A percentile compares a stretch with the other conserved stretches of the same genome.
These are phyloP conservation scores for Pulchroboletus neoregius DNA, from an alignment of 1,284 basidiomycete species.

Conservation along the genomic window DNA sequence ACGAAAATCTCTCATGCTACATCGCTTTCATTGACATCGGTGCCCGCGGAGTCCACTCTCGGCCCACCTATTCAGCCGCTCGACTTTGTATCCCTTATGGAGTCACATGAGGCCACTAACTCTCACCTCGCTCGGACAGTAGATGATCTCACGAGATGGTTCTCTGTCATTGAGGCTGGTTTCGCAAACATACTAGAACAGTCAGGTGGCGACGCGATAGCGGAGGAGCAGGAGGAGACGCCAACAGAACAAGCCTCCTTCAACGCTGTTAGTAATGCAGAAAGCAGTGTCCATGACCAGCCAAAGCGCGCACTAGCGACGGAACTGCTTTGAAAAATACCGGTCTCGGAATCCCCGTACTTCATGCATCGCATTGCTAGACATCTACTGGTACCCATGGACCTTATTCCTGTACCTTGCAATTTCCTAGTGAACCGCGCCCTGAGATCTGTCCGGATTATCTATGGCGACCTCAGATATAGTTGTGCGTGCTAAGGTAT, in stretches of 20 bases:
- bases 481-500: constrained; percentile 70
- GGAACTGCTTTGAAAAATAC: constrained; percentile 19
- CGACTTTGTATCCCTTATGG: constrained; percentile 62
- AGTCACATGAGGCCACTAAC: constrained; percentile 62
- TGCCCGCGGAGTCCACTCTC: constrained; percentile 26
- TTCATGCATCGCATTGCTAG: constrained; percentile 14
- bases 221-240: constrained; percentile 53
- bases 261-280: constrained; percentile 14
- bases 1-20: constrained; percentile 28
- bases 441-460: constrained; percentile 16
- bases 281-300: constrained; percentile 11
- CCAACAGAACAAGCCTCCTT: constrained; percentile 22
- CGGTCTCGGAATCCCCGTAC: constrained; percentile 5
- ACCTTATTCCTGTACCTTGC: constrained; percentile 14
- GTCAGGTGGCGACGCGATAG: constrained; percentile 44
- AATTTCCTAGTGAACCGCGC: constrained; percentile 12
- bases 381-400: constrained; percentile 22
- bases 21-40: constrained; percentile 33
- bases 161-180: constrained; percentile 72
- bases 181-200: constrained; percentile 63
- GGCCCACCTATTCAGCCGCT: constrained; percentile 57
- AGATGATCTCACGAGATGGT: constrained; percentile 77
- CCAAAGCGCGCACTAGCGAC: constrained; percentile 10
- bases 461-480: constrained; percentile 40
- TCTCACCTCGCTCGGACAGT: constrained; percentile 72